Evolutionary conservation across 1,139 yeast species (phyloP), one percentile per base, ranked within the genome.

Genomic region (Scheffersomyces illinoinensis): DNA sequence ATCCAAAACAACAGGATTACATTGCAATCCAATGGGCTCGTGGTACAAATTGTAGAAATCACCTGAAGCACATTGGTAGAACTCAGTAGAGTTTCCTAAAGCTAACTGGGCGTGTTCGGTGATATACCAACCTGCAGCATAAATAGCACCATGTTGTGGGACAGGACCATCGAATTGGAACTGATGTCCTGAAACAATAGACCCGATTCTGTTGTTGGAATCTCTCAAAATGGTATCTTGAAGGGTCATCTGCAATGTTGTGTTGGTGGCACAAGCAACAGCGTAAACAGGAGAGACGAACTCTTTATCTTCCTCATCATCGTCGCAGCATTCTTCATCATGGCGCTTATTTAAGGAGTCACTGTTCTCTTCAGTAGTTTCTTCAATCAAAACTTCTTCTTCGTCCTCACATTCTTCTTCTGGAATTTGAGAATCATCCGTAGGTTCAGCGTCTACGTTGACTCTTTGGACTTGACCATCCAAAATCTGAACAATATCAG

Each of bases 161-260:
- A 77, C 72, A 18, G 83, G 81, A 3, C 82, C 82, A 63, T 81
- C 84, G 61, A 81, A 80, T 66, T 78, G 84, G 64, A 80, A 77
- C 64, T 80, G 83, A 57, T 74, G 75, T 56, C 76, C 76, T 2
- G 77, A 71, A 19, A 79, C 84, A 62, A 80, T 78, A 24, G 81
- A 72, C 2, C 83, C 84, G 56, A 79, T 74, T 62, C 83, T 68
- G 54, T 72, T 69, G 48, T 67, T 71, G 14, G 75, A 64, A 63
- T 80, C 83, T 51, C 72, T 68, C 57, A 80, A 70, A 24, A 77
- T 69, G 2, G 81, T 77, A 48, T 74, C 76, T 8, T 66, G 62
- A 50, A 79, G 70, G 5, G 70, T 65, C 73, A 78, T 72, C 62
- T 64, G 66, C 47, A 78, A 72, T 4, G 81, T 74, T 18, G 68